phyloP scores from a whole-genome alignment of 2,329 filamentous ascomycete species.

The Curvularia lunata region DNA sequence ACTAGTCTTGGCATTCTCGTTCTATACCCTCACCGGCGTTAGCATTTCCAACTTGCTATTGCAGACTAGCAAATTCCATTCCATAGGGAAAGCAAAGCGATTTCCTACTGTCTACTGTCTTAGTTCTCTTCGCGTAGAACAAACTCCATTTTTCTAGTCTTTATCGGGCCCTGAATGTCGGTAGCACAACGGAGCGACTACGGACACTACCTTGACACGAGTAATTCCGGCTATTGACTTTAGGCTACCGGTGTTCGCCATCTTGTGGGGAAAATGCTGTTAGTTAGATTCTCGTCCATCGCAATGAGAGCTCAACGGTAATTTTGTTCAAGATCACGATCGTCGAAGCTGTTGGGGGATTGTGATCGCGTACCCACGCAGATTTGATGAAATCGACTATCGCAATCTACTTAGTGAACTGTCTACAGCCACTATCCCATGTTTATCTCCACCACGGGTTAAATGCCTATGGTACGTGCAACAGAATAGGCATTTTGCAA shows the following conservation, averaged over 20 bases:
- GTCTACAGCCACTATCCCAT: not conserved
- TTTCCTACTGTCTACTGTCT: not conserved
- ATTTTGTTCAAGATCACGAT: not conserved
- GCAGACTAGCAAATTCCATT: not conserved
- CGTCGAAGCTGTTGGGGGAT: not conserved
- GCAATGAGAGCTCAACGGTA: not conserved
- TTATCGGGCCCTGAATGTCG: not conserved
- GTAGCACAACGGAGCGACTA: not conserved
- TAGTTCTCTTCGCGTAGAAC: not conserved
- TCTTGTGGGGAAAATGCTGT: not conserved
- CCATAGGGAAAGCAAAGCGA: not conserved
- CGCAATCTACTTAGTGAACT: not conserved
- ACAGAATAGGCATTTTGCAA: not conserved
- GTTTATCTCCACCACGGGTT: not conserved
- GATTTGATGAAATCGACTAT: not conserved
- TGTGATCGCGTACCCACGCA: not conserved
- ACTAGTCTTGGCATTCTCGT: slow-evolving; percentile 12
- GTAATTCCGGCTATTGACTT: not conserved
- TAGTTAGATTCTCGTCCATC: not conserved
- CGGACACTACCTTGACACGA: slow-evolving; percentile 4
- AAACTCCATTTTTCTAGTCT: not conserved
- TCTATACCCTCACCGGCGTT: slow-evolving; percentile 27
- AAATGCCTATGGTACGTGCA: not conserved
- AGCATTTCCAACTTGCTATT: not conserved
- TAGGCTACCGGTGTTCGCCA: slow-evolving; percentile 1